Evolutionary conservation across 2,329 filamentous ascomycete genomes (phyloP).

Genomic region (Trichoderma sp.): DNA sequence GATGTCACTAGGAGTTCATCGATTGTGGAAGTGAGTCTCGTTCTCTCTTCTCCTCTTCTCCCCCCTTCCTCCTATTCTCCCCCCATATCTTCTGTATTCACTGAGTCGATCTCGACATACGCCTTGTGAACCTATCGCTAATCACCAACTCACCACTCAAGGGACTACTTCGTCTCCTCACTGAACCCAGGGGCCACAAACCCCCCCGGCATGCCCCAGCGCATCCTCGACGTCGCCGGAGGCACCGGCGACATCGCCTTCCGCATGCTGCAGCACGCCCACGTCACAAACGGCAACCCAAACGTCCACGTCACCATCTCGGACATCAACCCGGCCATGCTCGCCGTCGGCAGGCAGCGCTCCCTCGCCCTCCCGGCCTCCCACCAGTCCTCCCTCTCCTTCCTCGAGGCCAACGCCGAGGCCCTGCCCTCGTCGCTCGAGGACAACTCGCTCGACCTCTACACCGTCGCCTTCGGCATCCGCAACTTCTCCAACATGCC

Average conservation of each 20-base stretch:
- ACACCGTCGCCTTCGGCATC: conserved; percentile 97
- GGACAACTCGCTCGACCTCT: conserved; percentile 79
- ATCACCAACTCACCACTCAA: conserved; percentile 33
- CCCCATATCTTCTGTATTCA: no score
- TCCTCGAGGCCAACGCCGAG: conserved; percentile 91
- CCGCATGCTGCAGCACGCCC: conserved; percentile 88
- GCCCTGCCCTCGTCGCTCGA: conserved; percentile 65
- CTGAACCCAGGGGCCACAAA: conserved; percentile 76
- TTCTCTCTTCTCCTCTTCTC: not conserved
- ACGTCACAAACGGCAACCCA: conserved; percentile 73
- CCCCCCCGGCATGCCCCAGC: conserved; percentile 51
- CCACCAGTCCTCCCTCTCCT: conserved; percentile 64
- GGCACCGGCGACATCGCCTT: conserved; percentile 98
- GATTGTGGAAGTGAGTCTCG: conserved; percentile 76
- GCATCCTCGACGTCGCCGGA: conserved; percentile 94
- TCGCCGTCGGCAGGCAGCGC: conserved; percentile 82
- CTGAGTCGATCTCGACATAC: no score
- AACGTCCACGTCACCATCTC: conserved; percentile 84
- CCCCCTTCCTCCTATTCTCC: not conserved
- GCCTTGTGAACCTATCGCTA: not conserved
- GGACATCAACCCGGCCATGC: conserved; percentile 96
- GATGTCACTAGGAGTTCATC: conserved; percentile 97
- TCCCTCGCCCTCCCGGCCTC: conserved; percentile 59
- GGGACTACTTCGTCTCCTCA: conserved; percentile 88
- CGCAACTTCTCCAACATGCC: conserved; percentile 95